A percentile compares a stretch with the other conserved stretches of the same genome.
Conservation (phyloP, 2,329 filamentous ascomycete species). For the Botrytis sinoallii region DNA sequence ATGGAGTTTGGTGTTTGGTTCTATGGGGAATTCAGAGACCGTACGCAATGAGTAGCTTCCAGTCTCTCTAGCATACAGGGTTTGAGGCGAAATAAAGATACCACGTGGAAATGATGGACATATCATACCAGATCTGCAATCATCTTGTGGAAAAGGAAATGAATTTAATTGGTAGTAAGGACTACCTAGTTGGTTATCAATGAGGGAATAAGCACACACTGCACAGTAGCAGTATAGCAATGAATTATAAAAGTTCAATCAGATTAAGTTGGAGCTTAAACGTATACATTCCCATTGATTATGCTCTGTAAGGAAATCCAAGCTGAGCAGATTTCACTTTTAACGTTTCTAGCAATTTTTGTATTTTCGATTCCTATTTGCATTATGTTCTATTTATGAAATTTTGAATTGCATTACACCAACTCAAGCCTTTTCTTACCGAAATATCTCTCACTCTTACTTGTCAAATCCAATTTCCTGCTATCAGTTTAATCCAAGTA, state of each 20-base stretch:
- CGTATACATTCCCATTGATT: background rate
- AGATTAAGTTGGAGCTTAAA: background rate
- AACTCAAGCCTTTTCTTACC: background rate
- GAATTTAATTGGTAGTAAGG: background rate
- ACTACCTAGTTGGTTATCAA: background rate
- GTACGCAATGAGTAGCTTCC: background rate
- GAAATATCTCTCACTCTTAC: background rate
- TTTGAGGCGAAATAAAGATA: background rate
- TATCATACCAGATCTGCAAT: background rate
- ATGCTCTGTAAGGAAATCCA: background rate
- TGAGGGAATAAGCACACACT: background rate
- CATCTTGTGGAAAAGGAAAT: background rate
- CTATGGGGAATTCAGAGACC: background rate
- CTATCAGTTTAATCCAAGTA: background rate
- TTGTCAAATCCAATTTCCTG: background rate
- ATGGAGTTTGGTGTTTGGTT: constrained; percentile 2
- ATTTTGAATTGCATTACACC: background rate
- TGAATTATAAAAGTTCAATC: background rate
- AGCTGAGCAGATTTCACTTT: background rate
- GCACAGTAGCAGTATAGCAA: background rate
- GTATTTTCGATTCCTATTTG: background rate
- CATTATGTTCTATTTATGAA: background rate
- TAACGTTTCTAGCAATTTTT: background rate
- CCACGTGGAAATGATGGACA: background rate
- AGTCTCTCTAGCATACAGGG: background rate